Evolutionary conservation across 208 protist genomes (phyloP).

Genomic region (Leptomonas seymouri): DNA sequence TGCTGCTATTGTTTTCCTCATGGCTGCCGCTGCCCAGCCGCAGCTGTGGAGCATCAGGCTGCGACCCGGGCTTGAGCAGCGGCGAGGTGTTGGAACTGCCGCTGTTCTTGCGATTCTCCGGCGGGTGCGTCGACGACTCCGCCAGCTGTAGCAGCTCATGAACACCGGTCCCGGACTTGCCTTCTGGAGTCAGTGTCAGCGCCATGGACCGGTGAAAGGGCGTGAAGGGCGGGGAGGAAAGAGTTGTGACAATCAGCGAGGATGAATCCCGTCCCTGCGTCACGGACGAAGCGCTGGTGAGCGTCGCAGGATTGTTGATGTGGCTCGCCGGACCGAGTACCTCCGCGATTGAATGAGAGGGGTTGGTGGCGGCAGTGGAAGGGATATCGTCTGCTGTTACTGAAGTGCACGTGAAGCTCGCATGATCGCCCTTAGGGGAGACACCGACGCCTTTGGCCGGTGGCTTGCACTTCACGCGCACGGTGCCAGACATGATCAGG

Average conservation of each 20-base stretch:
- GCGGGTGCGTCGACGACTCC: neutral
- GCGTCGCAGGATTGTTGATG: neutral
- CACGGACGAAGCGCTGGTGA: constrained; percentile 8
- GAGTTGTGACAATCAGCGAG: neutral
- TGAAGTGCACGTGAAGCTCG: constrained; percentile 4
- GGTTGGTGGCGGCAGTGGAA: neutral
- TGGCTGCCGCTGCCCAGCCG: neutral
- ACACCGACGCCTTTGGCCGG: neutral
- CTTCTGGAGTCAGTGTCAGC: constrained; percentile 11
- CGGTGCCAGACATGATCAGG: constrained; percentile 72
- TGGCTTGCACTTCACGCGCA: constrained; percentile 37
- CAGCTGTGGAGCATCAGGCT: neutral
- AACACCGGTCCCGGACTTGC: constrained; percentile 14
- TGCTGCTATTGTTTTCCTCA: constrained; percentile 14
- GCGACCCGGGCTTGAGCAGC: neutral
- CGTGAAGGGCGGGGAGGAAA: constrained; percentile 10
- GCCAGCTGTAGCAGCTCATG: constrained; percentile 12
- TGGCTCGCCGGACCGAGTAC: neutral
- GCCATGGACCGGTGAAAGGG: neutral
- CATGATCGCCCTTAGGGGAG: neutral
- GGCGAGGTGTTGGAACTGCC: constrained; percentile 6
- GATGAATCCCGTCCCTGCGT: constrained; percentile 14
- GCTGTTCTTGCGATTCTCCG: constrained; percentile 16
- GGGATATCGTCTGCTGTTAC: constrained; percentile 9
- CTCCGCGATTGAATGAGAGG: constrained; percentile 8